phyloP scores from a whole-genome alignment of 2,329 filamentous ascomycete species.

The Botrytis deweyae region DNA sequence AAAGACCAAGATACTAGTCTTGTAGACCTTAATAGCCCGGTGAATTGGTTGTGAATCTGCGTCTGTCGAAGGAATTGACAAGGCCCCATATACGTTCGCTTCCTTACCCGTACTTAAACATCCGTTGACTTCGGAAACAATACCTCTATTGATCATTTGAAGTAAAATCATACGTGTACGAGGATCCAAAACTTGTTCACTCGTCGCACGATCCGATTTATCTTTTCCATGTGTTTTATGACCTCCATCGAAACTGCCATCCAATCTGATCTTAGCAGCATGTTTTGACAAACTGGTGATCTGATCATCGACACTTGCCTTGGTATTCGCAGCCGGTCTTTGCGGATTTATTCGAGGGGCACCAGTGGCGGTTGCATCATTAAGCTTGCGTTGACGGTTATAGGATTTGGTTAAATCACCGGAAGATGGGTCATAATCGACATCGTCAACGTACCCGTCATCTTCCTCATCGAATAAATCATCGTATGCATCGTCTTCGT shows the following conservation, averaged over 20 bases:
- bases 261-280: conserved; percentile 80
- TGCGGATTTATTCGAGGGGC: conserved; percentile 72
- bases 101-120: conserved; percentile 97
- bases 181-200: conserved; percentile 91
- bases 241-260: conserved; percentile 55
- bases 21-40: conserved; percentile 97
- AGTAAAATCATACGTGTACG: conserved; percentile 92
- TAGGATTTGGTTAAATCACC: conserved; percentile 78
- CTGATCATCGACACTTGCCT: conserved; percentile 80
- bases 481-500: conserved; percentile 46
- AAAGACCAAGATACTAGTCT: conserved; percentile 96
- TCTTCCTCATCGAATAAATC: conserved; percentile 58
- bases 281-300: conserved; percentile 81
- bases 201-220: conserved; percentile 89
- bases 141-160: conserved; percentile 90
- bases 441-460: conserved; percentile 58
- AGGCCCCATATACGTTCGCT: conserved; percentile 94
- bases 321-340: conserved; percentile 76
- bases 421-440: conserved; percentile 56
- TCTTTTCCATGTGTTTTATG: conserved; percentile 66
- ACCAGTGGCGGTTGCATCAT: conserved; percentile 47
- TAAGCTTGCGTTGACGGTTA: conserved; percentile 76
- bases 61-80: conserved; percentile 57
- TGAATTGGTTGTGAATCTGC: conserved; percentile 59
- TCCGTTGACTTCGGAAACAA: conserved; percentile 89